These are phyloP conservation scores for Novakomyces olei DNA, from an alignment of 805 yeast species.

Conservation along the genomic window DNA sequence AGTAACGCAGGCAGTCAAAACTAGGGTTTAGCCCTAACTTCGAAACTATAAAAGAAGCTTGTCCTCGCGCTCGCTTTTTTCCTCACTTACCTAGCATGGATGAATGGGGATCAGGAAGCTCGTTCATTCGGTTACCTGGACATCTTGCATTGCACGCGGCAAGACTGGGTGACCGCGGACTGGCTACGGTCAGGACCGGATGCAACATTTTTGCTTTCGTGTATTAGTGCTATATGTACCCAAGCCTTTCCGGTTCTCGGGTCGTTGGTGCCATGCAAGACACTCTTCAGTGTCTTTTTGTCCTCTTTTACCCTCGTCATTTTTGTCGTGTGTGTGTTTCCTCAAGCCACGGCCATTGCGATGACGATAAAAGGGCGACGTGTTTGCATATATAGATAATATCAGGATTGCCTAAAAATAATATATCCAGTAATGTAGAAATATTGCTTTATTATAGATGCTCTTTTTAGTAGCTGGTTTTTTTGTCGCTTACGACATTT, in stretches of 20 bases:
- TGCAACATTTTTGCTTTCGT: constrained; percentile 5
- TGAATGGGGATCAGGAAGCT: constrained; percentile 2
- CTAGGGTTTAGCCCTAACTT: too few relatives aligned
- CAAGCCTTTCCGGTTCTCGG: not conserved
- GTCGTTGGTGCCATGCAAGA: not conserved
- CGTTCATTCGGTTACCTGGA: constrained; percentile 1
- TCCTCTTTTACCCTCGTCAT: not conserved
- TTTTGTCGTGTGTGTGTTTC: not conserved
- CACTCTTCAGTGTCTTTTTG: not conserved
- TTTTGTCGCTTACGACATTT: too few relatives aligned
- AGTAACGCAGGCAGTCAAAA: too few relatives aligned
- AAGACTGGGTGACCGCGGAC: constrained; percentile 1
- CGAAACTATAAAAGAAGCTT: too few relatives aligned
- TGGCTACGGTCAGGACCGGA: constrained; percentile 4
- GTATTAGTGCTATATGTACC: not conserved
- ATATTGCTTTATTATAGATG: too few relatives aligned
- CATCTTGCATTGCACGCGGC: constrained; percentile 4
- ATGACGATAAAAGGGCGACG: not conserved
- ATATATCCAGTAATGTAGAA: too few relatives aligned
- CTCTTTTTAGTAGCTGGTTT: too few relatives aligned
- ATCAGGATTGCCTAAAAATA: too few relatives aligned
- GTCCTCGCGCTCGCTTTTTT: too few relatives aligned
- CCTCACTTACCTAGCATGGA: constrained; percentile 4
- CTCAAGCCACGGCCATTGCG: not conserved
- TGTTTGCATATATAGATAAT: too few relatives aligned